Evolutionary conservation across 495 filamentous ascomycete species (phyloP).

Genomic region (Penicillium subrubescens): DNA sequence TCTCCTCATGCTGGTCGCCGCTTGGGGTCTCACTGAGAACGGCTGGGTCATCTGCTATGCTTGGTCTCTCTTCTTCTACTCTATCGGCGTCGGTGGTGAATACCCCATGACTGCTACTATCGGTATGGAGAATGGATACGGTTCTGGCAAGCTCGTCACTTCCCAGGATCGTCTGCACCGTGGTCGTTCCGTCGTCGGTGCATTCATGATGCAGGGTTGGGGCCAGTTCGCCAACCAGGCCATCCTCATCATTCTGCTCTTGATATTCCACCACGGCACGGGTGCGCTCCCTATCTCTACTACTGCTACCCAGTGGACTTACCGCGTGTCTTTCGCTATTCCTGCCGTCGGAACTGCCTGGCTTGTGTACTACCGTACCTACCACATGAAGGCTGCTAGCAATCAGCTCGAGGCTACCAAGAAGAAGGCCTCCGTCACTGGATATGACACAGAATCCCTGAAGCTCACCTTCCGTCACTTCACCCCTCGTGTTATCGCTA

Average conservation of each 20-base stretch:
- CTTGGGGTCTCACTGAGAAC: conserved; percentile 78
- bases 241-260: conserved; percentile 73
- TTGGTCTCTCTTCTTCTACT: conserved; percentile 87
- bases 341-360: conserved; percentile 83
- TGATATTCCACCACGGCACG: conserved; percentile 74
- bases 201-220: conserved; percentile 96
- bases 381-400: conserved; percentile 76
- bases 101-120: conserved; percentile 93
- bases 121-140: conserved; percentile 86
- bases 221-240: conserved; percentile 89
- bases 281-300: conserved; percentile 70
- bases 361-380: conserved; percentile 88
- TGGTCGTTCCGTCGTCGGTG: conserved; percentile 84
- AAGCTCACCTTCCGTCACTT: conserved; percentile 73
- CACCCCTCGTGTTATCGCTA: conserved; percentile 76
- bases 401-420: conserved; percentile 75
- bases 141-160: conserved; percentile 79
- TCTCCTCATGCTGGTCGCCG: conserved; percentile 79
- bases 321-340: conserved; percentile 80
- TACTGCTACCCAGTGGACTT: conserved; percentile 75
- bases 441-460: conserved; percentile 79
- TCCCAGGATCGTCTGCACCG: conserved; percentile 87
- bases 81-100: conserved; percentile 86
- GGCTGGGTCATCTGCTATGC: conserved; percentile 93
- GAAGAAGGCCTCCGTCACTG: conserved; percentile 79